Percentiles rank a stretch among this genome's conserved stretches.
These are phyloP conservation scores for Nyctanthes arbortristis DNA, from an alignment of 257 asterid species.

Conservation along the genomic window DNA sequence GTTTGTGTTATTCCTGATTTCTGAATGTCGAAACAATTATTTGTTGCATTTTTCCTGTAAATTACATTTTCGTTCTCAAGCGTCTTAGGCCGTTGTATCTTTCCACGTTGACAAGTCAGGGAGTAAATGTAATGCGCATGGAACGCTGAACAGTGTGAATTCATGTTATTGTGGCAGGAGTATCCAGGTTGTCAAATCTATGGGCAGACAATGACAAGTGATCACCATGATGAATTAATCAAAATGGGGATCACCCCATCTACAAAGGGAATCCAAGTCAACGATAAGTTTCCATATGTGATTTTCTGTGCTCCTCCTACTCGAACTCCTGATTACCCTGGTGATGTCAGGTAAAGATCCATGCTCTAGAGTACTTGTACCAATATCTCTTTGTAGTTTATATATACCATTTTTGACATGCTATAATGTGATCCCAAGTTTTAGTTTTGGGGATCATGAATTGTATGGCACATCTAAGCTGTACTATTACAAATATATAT, in stretches of 20 bases:
- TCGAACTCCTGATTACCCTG: slow-evolving; percentile 67
- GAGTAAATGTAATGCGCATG: slow-evolving; percentile 9
- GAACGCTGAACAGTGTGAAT: slow-evolving; percentile 18
- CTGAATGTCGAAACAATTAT: background rate
- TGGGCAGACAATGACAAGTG: slow-evolving; percentile 76
- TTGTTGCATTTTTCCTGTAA: background rate
- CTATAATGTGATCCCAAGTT: background rate
- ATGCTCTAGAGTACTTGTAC: background rate
- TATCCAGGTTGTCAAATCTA: slow-evolving; percentile 71
- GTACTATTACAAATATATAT: slow-evolving; percentile 8
- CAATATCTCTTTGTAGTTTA: slow-evolving; percentile 6
- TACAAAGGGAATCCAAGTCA: slow-evolving; percentile 47
- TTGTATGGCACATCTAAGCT: slow-evolving; percentile 10
- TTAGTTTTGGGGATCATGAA: background rate
- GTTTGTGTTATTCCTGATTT: background rate
- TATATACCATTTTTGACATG: background rate
- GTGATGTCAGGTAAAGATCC: slow-evolving; percentile 66
- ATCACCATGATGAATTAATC: slow-evolving; percentile 82
- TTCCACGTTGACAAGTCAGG: background rate
- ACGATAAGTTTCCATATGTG: slow-evolving; percentile 73
- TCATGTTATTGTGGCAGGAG: slow-evolving; percentile 49
- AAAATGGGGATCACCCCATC: slow-evolving; percentile 78
- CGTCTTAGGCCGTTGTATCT: slow-evolving; percentile 7
- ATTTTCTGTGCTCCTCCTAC: slow-evolving; percentile 95
- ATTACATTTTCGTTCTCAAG: background rate